Percentiles rank a stretch among this genome's conserved stretches.
phyloP scores from a whole-genome alignment of 225 moss, liverwort and hornwort genomes.

The Sphagnum contortum region DNA sequence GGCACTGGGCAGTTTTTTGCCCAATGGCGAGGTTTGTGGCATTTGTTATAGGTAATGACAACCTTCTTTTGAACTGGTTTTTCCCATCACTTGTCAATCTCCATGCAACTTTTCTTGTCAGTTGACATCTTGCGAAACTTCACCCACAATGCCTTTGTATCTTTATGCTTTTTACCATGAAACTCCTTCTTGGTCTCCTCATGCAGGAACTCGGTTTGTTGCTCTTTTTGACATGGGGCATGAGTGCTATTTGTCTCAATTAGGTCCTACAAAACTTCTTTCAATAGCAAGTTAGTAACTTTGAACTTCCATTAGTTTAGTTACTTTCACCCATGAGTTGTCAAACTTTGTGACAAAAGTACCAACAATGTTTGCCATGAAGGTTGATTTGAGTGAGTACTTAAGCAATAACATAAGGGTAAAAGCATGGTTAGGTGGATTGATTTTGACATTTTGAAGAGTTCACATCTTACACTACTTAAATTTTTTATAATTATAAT shows the following conservation, averaged over 20 bases:
- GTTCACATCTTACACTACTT: too few relatives aligned
- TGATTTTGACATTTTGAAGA: too few relatives aligned
- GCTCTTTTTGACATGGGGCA: background rate
- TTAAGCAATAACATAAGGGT: too few relatives aligned
- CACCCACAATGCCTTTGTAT: too few relatives aligned
- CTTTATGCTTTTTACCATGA: too few relatives aligned
- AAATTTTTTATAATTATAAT: too few relatives aligned
- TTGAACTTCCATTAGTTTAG: constrained; percentile 1
- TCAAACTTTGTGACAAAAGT: background rate
- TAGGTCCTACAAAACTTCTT: background rate
- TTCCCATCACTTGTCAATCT: too few relatives aligned
- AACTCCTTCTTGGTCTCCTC: too few relatives aligned
- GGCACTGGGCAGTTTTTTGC: background rate
- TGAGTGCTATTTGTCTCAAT: background rate
- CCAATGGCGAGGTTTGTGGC: background rate
- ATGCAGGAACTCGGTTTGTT: background rate
- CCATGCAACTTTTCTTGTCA: background rate
- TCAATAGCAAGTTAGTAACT: background rate
- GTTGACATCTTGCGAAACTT: background rate
- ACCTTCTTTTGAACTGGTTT: background rate
- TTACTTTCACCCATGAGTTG: background rate
- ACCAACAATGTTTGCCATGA: too few relatives aligned
- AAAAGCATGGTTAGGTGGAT: too few relatives aligned
- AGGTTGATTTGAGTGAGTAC: too few relatives aligned
- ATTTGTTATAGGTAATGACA: background rate